These are phyloP conservation scores for Kalmanozyma brasiliensis DNA, from an alignment of 1,284 basidiomycete species.

Conservation along the genomic window DNA sequence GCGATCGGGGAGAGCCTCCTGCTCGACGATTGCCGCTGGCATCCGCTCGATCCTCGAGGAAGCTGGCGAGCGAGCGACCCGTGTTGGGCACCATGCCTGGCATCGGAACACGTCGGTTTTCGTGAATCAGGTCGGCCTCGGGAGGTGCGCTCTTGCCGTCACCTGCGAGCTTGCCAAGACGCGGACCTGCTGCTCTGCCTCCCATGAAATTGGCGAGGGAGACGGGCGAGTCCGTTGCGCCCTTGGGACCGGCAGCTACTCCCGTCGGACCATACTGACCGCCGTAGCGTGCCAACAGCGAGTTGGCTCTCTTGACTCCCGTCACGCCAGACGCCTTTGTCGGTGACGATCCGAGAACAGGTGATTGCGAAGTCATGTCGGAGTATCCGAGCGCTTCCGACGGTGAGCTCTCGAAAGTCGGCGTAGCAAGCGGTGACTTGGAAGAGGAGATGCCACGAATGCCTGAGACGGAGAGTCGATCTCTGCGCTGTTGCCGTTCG, in stretches of 20 bases:
- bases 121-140: constrained; percentile 57
- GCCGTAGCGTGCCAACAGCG: constrained; percentile 61
- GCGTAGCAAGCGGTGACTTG: constrained; percentile 35
- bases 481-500: constrained; percentile 37
- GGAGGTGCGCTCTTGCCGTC: constrained; percentile 62
- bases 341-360: constrained; percentile 40
- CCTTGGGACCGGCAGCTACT: constrained; percentile 45
- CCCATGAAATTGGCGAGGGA: constrained; percentile 67
- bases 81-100: constrained; percentile 48
- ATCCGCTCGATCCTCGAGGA: constrained; percentile 57
- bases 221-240: constrained; percentile 41
- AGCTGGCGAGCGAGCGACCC: constrained; percentile 56
- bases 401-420: constrained; percentile 17
- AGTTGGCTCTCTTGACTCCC: constrained; percentile 44
- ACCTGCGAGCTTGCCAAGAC: constrained; percentile 62
- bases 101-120: constrained; percentile 41
- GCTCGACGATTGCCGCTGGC: constrained; percentile 17
- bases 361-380: constrained; percentile 25
- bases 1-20: constrained; percentile 19
- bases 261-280: constrained; percentile 66
- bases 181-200: constrained; percentile 61
- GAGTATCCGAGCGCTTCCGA: constrained; percentile 17
- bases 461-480: constrained; percentile 37
- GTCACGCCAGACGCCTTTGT: constrained; percentile 38
- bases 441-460: constrained; percentile 45